Percentiles rank a stretch among this genome's conserved stretches.
These are phyloP conservation scores for Lepiota subincarnata DNA, from an alignment of 768 basidiomycete genomes.

Conservation along the genomic window DNA sequence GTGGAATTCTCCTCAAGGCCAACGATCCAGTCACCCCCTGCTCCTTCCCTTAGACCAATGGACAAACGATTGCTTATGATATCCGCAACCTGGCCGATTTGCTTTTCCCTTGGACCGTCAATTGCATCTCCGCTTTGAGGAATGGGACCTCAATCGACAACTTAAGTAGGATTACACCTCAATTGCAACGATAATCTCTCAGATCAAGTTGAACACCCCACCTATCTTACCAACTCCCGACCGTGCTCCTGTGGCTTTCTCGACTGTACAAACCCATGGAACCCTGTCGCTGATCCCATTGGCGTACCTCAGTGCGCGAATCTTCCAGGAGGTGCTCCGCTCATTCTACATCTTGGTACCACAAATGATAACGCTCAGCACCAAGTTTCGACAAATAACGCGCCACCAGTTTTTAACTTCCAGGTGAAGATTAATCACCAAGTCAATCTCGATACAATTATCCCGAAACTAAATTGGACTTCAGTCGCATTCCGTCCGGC, in stretches of 20 bases:
- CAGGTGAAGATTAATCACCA: slow-evolving; percentile 24
- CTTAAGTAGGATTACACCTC: slow-evolving; percentile 31
- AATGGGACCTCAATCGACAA: slow-evolving; percentile 42
- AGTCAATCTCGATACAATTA: not conserved
- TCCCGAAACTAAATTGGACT: not conserved
- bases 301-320: slow-evolving; percentile 34
- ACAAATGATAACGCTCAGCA: slow-evolving; percentile 31
- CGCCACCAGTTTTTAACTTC: slow-evolving; percentile 34
- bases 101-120: slow-evolving; percentile 25
- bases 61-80: slow-evolving; percentile 36
- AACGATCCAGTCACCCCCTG: slow-evolving; percentile 6
- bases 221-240: slow-evolving; percentile 8
- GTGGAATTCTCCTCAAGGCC: slow-evolving; percentile 21
- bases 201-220: slow-evolving; percentile 33
- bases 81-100: slow-evolving; percentile 42
- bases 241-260: slow-evolving; percentile 36
- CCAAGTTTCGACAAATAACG: slow-evolving; percentile 28
- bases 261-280: slow-evolving; percentile 42
- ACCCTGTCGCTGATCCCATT: slow-evolving; percentile 35
- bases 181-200: slow-evolving; percentile 45
- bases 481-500: slow-evolving; percentile 45
- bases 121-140: slow-evolving; percentile 26
- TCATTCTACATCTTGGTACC: slow-evolving; percentile 34
- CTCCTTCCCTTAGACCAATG: slow-evolving; percentile 25
- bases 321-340: slow-evolving; percentile 29